Evolutionary conservation across 2,329 filamentous ascomycete genomes (phyloP), one percentile per base, ranked within the genome.

Genomic region (Coniochaeta sp.): DNA sequence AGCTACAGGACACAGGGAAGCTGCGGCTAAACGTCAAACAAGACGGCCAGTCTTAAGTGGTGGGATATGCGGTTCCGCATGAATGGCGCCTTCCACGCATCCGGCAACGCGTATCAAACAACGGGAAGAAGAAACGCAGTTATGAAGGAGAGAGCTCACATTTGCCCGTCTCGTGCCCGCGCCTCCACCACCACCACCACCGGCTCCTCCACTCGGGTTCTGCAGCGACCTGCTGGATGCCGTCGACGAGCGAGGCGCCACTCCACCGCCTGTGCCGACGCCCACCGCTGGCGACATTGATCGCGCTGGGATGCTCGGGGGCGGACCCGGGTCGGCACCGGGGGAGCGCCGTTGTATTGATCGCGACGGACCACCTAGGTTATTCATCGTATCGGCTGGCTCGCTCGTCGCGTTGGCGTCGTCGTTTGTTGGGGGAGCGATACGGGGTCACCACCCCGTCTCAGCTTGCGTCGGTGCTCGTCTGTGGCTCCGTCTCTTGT

Each of bases 181-280:
- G 8, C 67, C 67, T 54, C 67, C 69, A 32, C 61, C 58, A 24
- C 18, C 57, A 3, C 66, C 2, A 3, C 64, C 56, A 73, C 38
- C 38, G 8, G 72, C n/a, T 66, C 66, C 24, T n/a, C n/a, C n/a
- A n/a, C n/a, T n/a, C n/a, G n/a, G n/a, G n/a, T n/a, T n/a, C 38
- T 42, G 38, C 38, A 42, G 26, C 18, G 85, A 83, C 63, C 84
- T 82, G 53, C 71, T 76, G 6, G 87, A 91, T 28, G 82, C 78
- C 45, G 81, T 83, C 8, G 86, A 87, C 27, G 78, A 75, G 54
- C 86, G 82, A 53, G 81, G 73, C 57, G 82, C 83, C 28, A 65
- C 60, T 14, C 60, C 60, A 18, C 60, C 60, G 50, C 61, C 58
- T 57, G 81, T 72, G 75, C 61, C 51, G 14, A 56, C 50, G 27